phyloP scores from a whole-genome alignment of 306 rosid genomes.

The Inga oerstediana region DNA sequence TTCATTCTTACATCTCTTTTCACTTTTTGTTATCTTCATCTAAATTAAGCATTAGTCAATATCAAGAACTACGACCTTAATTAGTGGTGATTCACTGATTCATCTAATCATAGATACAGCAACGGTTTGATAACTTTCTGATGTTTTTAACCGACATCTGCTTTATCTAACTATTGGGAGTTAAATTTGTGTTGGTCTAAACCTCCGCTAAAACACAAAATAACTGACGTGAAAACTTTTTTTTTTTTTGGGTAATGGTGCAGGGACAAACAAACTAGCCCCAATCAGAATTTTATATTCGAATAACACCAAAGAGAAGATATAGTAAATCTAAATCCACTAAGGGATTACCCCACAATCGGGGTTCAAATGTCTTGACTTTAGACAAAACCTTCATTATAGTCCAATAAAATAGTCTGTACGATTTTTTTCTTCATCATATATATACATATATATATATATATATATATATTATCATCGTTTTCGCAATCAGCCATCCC shows the following conservation, averaged over 20 bases:
- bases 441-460: no score
- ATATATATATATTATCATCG: neutral
- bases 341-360: constrained; percentile 1
- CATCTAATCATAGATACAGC: neutral
- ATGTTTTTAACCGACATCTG: neutral
- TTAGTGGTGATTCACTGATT: neutral
- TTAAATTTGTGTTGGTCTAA: neutral
- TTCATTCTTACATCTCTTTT: neutral
- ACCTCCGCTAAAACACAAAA: neutral
- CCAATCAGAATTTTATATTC: neutral
- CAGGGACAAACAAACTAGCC: neutral
- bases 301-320: constrained; percentile 6
- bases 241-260: neutral
- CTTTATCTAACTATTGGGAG: neutral
- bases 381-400: neutral
- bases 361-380: neutral
- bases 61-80: neutral
- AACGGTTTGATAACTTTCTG: neutral
- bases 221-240: no score
- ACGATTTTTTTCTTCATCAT: neutral
- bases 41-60: neutral
- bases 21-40: neutral
- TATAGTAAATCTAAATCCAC: neutral
- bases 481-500: neutral
- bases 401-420: neutral